Conservation (phyloP, 106 monocot species). For the Acanthochlamys bracteata region DNA sequence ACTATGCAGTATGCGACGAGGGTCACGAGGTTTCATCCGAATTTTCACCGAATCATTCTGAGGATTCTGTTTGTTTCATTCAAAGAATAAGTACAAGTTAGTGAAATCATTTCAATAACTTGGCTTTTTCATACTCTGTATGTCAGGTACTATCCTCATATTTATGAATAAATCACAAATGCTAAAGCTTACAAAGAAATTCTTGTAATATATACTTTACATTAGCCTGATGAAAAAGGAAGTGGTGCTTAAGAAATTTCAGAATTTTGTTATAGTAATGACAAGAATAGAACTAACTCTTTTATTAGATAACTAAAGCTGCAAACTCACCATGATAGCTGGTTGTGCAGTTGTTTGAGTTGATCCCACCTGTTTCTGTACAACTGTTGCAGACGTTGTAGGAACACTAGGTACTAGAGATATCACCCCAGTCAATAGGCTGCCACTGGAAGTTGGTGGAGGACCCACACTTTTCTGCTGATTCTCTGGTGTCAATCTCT, state of each 20-base stretch:
- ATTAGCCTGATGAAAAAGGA: too few species aligned
- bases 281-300: too few species aligned
- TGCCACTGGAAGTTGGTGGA: not conserved
- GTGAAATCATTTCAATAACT: too few species aligned
- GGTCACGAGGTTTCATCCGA: conserved; percentile 95
- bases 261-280: too few species aligned
- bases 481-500: conserved; percentile 36
- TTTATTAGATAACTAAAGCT: too few species aligned
- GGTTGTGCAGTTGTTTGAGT: conserved; percentile 13
- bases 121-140: too few species aligned
- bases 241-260: too few species aligned
- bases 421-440: conserved; percentile 11
- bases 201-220: too few species aligned
- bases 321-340: conserved; percentile 28
- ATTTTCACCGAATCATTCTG: conserved; percentile 40
- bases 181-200: too few species aligned
- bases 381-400: conserved; percentile 12
- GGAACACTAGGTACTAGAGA: conserved; percentile 8
- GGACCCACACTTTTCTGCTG: conserved; percentile 30
- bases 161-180: too few species aligned
- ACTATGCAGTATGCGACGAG: conserved; percentile 69
- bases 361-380: conserved; percentile 13
- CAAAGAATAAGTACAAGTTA: not conserved
- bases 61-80: conserved; percentile 16
- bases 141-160: too few species aligned